phyloP scores from a whole-genome alignment of 2,329 filamentous ascomycete species.

The Ramichloridium luteum region DNA sequence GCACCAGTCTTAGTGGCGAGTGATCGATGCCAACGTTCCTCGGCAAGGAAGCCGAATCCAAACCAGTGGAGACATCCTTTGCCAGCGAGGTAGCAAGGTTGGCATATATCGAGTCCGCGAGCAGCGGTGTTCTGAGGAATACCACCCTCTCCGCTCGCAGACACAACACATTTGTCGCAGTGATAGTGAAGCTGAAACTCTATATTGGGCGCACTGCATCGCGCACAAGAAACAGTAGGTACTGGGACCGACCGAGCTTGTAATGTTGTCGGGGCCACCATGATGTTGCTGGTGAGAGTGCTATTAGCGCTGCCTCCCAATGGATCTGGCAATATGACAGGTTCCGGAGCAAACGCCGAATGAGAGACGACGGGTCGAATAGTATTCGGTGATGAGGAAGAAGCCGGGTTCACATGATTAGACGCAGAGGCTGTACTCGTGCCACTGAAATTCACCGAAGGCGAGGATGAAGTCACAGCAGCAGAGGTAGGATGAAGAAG shows the following conservation, averaged over 20 bases:
- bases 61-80: conserved; percentile 78
- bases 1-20: not conserved
- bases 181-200: conserved; percentile 81
- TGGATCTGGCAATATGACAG: conserved; percentile 29
- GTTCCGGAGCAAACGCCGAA: conserved; percentile 21
- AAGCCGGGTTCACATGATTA: no score
- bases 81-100: conserved; percentile 64
- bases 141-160: not conserved
- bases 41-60: conserved; percentile 67
- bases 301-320: no score
- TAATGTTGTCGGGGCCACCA: no score
- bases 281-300: no score
- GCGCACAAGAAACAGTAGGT: conserved; percentile 59
- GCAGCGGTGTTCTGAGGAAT: not conserved
- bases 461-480: no score
- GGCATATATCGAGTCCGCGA: conserved; percentile 57
- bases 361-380: conserved; percentile 14
- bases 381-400: no score
- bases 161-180: conserved; percentile 54
- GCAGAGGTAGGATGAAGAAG: no score
- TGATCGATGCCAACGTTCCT: conserved; percentile 30
- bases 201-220: conserved; percentile 59
- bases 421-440: no score
- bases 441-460: no score
- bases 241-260: conserved; percentile 26